phyloP scores from a whole-genome alignment of 768 basidiomycete species.

The Mycena haematopus region DNA sequence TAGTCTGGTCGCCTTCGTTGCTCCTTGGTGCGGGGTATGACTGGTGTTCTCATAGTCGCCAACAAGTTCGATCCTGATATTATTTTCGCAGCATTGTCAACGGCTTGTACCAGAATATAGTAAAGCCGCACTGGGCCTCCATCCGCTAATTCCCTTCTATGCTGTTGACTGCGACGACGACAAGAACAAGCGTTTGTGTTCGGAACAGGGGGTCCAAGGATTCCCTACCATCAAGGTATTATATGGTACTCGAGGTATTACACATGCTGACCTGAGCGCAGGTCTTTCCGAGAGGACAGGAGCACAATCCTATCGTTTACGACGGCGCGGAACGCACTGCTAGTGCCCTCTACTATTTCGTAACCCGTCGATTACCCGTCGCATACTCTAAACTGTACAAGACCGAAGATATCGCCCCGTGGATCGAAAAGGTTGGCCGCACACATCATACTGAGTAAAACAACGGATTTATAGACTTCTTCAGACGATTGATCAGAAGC shows the following conservation, averaged over 20 bases:
- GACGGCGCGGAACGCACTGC: slow-evolving; percentile 74
- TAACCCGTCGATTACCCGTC: slow-evolving; percentile 75
- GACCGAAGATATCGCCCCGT: slow-evolving; percentile 62
- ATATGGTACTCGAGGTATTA: not conserved
- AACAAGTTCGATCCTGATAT: slow-evolving; percentile 5
- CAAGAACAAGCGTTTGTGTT: slow-evolving; percentile 82
- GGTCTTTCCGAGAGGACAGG: slow-evolving; percentile 81
- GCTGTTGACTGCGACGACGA: slow-evolving; percentile 93
- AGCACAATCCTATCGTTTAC: slow-evolving; percentile 67
- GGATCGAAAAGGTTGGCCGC: slow-evolving; percentile 64
- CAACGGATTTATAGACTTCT: not conserved
- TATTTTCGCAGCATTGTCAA: slow-evolving; percentile 78
- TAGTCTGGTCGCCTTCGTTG: slow-evolving; percentile 86
- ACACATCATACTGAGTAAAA: not conserved
- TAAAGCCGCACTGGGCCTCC: slow-evolving; percentile 78
- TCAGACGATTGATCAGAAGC: slow-evolving; percentile 49
- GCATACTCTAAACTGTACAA: slow-evolving; percentile 66
- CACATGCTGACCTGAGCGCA: slow-evolving; percentile 35
- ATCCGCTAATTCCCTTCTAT: slow-evolving; percentile 86
- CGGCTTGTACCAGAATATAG: slow-evolving; percentile 84
- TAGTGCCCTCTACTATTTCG: slow-evolving; percentile 77
- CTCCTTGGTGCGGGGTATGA: slow-evolving; percentile 89
- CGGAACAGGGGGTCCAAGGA: slow-evolving; percentile 85
- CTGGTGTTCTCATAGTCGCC: not conserved
- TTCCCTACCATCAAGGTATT: slow-evolving; percentile 92